Evolutionary conservation across 1,139 yeast genomes (phyloP), one percentile per base, ranked within the genome.

Genomic region (Suhomyces panamericanus): DNA sequence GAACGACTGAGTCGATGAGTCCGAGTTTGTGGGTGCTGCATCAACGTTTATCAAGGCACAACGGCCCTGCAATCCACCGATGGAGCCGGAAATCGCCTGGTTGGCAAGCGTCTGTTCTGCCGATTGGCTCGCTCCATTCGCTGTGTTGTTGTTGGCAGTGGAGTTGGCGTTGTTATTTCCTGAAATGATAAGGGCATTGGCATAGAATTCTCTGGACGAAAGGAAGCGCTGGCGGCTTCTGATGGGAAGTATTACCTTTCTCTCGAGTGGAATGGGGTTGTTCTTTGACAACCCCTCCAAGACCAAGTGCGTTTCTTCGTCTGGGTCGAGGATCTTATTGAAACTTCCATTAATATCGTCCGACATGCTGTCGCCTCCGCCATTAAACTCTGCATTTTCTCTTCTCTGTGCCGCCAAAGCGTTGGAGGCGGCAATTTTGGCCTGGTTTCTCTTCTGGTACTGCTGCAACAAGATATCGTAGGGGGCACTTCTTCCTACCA

Each of bases 221-320:
- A 90, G 73, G 57, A 87, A 88, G 46, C 81, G 76, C 37, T 84
- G 84, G 52, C 96, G 80, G 49, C 80, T 68, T 44, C 88, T 75
- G 0, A 85, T 77, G 1, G 96, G 91, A 56, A 87, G 69, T 11
- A 89, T 61, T 11, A 85, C 85, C 46, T 81, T 82, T 35, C 90
- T 69, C 59, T 91, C 98, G 48, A 91, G 66, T 1, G 98, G 98
- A 49, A 85, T 73, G 3, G 96, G 91, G 49, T 80, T 77, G 36
- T 90, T 85, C 54, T 87, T 76, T 11, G 87, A 78, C 28, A 93
- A 88, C n/a, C 98, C 98, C 50, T 88, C 93, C 61, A 95, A 72
- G 3, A 95, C 98, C 57, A 87, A 87, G 46, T 87, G 91, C 1
- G 96, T 89, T 59, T 95, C 99, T 61, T 90, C 96, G 57, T 93